Evolutionary conservation across 2,329 filamentous ascomycete species (phyloP).

Genomic region (Diaporthe citri): DNA sequence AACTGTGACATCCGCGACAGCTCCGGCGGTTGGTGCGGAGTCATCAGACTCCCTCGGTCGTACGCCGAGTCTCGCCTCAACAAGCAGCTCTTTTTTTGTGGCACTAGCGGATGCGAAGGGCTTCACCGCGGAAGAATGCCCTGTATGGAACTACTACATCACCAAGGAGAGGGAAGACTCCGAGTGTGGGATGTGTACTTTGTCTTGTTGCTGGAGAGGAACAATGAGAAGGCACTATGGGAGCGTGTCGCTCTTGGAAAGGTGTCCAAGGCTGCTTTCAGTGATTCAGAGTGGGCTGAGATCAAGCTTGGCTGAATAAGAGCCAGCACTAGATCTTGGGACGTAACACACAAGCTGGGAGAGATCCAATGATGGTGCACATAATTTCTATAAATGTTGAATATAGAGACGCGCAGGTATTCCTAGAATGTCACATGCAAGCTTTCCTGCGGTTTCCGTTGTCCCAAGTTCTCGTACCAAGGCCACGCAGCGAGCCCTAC

Average conservation of each 20-base stretch:
- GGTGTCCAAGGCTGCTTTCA: constrained; percentile 50
- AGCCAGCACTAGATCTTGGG: too few relatives aligned
- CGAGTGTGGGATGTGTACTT: constrained; percentile 52
- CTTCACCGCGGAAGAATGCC: constrained; percentile 49
- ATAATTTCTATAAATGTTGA: too few relatives aligned
- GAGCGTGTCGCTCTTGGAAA: constrained; percentile 51
- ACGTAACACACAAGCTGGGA: too few relatives aligned
- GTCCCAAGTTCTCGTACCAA: too few relatives aligned
- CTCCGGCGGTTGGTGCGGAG: constrained; percentile 50
- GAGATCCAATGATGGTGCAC: too few relatives aligned
- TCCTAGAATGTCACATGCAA: too few relatives aligned
- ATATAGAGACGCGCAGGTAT: too few relatives aligned
- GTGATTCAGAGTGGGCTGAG: neutral
- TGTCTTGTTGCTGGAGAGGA: constrained; percentile 48
- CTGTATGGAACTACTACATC: constrained; percentile 51
- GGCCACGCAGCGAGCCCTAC: too few relatives aligned
- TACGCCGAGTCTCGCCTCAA: neutral
- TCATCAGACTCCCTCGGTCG: too few relatives aligned
- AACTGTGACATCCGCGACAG: constrained; percentile 47
- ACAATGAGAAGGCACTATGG: constrained; percentile 42
- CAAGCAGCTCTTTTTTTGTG: constrained; percentile 45
- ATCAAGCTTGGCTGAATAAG: neutral
- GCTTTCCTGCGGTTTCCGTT: too few relatives aligned
- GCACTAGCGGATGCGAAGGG: constrained; percentile 51
- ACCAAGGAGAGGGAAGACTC: constrained; percentile 49